Base-by-base conservation (phyloP, 2,329 filamentous ascomycete genomes). In the Nemania bipapillata region DNA sequence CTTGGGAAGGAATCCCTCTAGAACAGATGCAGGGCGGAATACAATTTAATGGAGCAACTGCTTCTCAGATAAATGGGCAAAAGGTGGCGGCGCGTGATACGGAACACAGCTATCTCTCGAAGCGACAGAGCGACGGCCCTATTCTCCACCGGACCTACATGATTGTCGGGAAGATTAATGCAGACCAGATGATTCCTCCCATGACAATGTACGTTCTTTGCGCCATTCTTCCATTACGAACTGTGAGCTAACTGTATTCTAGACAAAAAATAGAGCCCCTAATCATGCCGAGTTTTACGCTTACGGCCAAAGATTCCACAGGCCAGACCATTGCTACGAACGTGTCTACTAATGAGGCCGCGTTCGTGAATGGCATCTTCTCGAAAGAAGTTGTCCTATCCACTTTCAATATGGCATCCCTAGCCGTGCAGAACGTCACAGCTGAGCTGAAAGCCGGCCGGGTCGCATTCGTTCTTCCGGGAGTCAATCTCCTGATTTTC, bases 331-430 rank as follows among this genome's bases (percentile, higher is more conserved):
- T 92, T 66, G 85, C 81, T 74, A 90, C 90, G 57, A 89, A 87
- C 37, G 86, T 93, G 58, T 90, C 90, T 9, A 86, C 87, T 68
- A 89, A 90, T 79, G 89, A 92, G 77, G 90, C 91, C 17, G 86
- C 87, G 6, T 94, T 93, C 73, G 86, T 93, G 45, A 87, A 86
- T 15, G 91, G 91, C 59, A 86, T 91, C 74, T 93, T 93, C 79
- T 87, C 90, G 62, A 80, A 85, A 57, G 81, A 86, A 63, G 81
- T 86, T 15, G 78, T 88, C 75, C 79, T 85, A 74, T 89, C 87
- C 66, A 80, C 83, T 58, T 82, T 85, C 42, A 77, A 81, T 52
- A 73, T 81, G 56, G 87, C 87, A 26, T 80, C 84, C 69, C 78
- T 83, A 20, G 84, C 85, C 37, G 86, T 88, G 20, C 79, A 86